phyloP scores from a whole-genome alignment of 306 rosid genomes.

The Vicia sativa region DNA sequence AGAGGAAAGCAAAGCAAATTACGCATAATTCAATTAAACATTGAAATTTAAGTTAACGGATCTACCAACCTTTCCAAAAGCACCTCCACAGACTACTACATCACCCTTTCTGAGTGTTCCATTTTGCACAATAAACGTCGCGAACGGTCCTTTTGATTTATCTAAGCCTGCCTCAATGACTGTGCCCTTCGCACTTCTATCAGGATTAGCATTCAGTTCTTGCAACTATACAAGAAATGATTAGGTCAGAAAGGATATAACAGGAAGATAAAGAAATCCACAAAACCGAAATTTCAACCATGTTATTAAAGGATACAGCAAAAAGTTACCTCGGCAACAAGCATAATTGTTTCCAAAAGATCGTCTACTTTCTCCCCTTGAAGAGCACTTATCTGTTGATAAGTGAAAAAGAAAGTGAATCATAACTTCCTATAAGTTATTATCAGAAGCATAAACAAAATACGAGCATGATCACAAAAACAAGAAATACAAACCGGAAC shows the following conservation, averaged over 20 bases:
- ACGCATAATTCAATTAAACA: constrained; percentile 6
- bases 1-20: constrained; percentile 15
- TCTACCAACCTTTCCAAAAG: constrained; percentile 90
- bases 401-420: constrained; percentile 32
- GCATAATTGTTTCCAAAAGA: constrained; percentile 92
- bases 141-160: constrained; percentile 92
- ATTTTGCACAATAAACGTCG: constrained; percentile 88
- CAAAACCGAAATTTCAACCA: constrained; percentile 18
- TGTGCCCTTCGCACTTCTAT: constrained; percentile 88
- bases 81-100: constrained; percentile 86
- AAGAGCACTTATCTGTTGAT: constrained; percentile 88
- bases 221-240: constrained; percentile 70
- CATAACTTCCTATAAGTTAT: constrained; percentile 30
- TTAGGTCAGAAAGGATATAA: constrained; percentile 40
- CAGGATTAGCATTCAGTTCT: constrained; percentile 98
- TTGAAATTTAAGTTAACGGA: constrained; percentile 17
- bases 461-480: constrained; percentile 25
- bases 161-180: constrained; percentile 94
- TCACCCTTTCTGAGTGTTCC: constrained; percentile 87
- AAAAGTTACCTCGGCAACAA: constrained; percentile 83
- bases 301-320: no score
- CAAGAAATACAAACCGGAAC: constrained; percentile 73
- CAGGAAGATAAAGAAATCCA: constrained; percentile 32
- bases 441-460: constrained; percentile 34
- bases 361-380: constrained; percentile 84